These are phyloP conservation scores for Cutaneotrichosporon dermatis DNA, from an alignment of 1,284 basidiomycete species.

Conservation along the genomic window DNA sequence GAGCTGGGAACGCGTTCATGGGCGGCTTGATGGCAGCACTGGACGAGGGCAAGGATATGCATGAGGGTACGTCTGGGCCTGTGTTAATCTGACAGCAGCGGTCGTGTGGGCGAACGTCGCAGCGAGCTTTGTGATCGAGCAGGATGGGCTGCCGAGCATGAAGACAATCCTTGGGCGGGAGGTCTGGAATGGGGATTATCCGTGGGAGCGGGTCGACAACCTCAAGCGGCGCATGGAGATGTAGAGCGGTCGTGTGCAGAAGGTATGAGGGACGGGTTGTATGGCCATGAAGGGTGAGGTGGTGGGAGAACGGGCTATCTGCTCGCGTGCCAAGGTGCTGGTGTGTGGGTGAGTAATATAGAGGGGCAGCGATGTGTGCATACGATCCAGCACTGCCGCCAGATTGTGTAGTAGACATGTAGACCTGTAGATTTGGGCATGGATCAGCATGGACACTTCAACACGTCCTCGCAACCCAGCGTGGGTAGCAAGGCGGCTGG, in stretches of 20 bases:
- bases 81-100: constrained; percentile 19
- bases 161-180: constrained; percentile 19
- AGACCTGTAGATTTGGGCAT: no score
- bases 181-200: constrained; percentile 35
- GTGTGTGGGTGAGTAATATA: no score
- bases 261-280: no score
- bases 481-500: no score
- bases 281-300: no score
- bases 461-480: no score
- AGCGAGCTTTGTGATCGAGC: constrained; percentile 43
- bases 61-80: constrained; percentile 29
- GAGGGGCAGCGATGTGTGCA: no score
- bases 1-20: constrained; percentile 47
- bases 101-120: constrained; percentile 44
- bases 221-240: constrained; percentile 11
- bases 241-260: background rate
- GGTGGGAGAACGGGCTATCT: no score
- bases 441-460: no score
- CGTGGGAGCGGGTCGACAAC: constrained; percentile 19
- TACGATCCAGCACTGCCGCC: no score
- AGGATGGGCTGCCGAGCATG: constrained; percentile 38
- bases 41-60: constrained; percentile 26
- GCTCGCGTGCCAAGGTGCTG: no score
- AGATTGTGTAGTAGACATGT: no score
- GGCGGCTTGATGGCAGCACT: constrained; percentile 43